Conservation (phyloP, 495 filamentous ascomycete species). For the Friedmanniomyces endolithicus region DNA sequence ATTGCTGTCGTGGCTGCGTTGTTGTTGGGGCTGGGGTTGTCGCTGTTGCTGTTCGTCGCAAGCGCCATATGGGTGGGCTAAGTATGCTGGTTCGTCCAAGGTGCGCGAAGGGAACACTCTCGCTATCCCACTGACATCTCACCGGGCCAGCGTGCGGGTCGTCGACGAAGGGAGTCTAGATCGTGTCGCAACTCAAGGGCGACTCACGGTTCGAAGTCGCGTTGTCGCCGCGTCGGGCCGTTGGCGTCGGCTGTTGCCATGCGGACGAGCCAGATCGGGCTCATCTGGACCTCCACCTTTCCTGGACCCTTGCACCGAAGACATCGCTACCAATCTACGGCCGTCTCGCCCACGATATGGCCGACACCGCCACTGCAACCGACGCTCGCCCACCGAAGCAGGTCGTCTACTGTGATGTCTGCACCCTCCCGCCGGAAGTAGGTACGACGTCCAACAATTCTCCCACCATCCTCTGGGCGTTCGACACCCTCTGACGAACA, state of each 20-base stretch:
- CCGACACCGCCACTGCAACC: no score
- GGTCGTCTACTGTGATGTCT: conserved; percentile 79
- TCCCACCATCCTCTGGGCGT: conserved; percentile 16
- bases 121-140: conserved; percentile 9
- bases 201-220: not conserved
- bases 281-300: not conserved
- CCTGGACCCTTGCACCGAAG: not conserved
- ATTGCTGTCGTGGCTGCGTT: not conserved
- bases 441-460: conserved; percentile 23
- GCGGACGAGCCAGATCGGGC: no score
- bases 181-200: not conserved
- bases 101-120: conserved; percentile 5
- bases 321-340: no score
- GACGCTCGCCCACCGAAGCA: conserved; percentile 26
- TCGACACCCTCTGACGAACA: not conserved
- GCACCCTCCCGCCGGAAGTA: conserved; percentile 90
- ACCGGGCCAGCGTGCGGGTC: conserved; percentile 2
- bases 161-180: not conserved
- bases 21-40: not conserved
- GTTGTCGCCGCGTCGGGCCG: not conserved
- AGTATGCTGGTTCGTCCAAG: conserved; percentile 14
- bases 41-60: conserved; percentile 6
- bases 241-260: no score
- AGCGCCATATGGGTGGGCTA: conserved; percentile 10
- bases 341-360: no score